These are phyloP conservation scores for Coemansia sp. DNA, from an alignment of 192 early-diverging fungal species.

Conservation along the genomic window DNA sequence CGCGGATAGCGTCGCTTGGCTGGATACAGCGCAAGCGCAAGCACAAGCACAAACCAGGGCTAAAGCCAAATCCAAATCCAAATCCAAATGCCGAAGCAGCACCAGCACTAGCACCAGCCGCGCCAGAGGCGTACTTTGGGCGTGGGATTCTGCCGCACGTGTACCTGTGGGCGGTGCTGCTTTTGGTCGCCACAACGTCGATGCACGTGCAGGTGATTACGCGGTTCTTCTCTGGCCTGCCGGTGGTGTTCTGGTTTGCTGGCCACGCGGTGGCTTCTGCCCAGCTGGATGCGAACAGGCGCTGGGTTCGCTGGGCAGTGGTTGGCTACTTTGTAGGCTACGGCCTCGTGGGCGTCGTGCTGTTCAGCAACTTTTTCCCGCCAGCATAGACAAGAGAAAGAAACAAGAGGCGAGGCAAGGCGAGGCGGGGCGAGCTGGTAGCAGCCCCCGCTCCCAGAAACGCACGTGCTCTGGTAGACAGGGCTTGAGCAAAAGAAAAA, in stretches of 20 bases:
- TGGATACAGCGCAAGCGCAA: constrained; percentile 5
- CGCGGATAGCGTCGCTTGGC: constrained; percentile 62
- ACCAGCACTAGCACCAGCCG: neutral
- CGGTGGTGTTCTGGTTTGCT: constrained; percentile 78
- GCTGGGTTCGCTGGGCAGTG: constrained; percentile 25
- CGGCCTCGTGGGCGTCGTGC: constrained; percentile 67
- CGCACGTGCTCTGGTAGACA: neutral
- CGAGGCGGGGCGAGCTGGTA: no score
- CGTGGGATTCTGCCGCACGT: constrained; percentile 56
- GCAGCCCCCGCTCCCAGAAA: neutral
- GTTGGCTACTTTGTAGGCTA: constrained; percentile 73
- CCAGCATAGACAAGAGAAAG: neutral
- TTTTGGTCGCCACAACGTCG: constrained; percentile 59
- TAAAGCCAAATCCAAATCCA: no score
- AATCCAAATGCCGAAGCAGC: neutral
- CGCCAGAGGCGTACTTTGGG: constrained; percentile 13
- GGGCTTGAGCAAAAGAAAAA: neutral
- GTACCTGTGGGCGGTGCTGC: constrained; percentile 66
- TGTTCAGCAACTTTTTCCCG: constrained; percentile 68
- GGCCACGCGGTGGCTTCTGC: constrained; percentile 49
- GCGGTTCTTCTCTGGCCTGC: constrained; percentile 78
- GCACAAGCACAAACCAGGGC: no score
- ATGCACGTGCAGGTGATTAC: constrained; percentile 94
- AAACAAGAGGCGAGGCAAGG: no score
- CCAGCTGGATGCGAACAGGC: neutral